Base-by-base conservation (phyloP, 441 rosid genomes). In the Gossypium davidsonii region DNA sequence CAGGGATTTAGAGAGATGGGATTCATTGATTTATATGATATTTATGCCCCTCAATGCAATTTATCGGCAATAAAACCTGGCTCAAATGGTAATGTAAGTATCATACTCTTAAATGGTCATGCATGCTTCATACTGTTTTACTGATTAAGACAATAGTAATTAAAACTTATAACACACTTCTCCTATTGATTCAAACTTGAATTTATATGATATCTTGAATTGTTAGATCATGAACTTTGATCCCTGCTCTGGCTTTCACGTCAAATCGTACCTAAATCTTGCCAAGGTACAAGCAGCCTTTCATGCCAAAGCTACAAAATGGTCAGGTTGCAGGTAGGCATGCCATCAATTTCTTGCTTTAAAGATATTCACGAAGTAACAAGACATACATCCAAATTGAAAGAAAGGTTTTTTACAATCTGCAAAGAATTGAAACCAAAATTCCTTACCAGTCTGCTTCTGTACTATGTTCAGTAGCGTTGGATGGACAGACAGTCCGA, bases 1-100 rank as follows among this genome's bases (percentile, higher is more conserved):
- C 25, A 55, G 7, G 78, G 31, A 4, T 3, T 15, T 0, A 0
- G 0, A 0, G 74, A 78, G 49, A 17, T n/a, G 6, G 73, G 74
- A 8, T 0, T 2, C 11, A 74, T 80, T 3, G 74, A 82, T 10
- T 8, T 26, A 2, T 78, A 74, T 67, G 70, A 76, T 60, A 76
- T 84, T 15, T 82, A 76, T 46, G 75, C 73, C 18, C 84, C 82
- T 3, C 11, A 46, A 6, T 84, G 84, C 76, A 17, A 71, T 52
- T 25, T 2, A 42, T 39, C 66, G 7, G 74, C 39, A 11, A 1
- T 7, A 71, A 57, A 59, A 58, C n/a, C 15, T 15, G 42, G 15
- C 57, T 59, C 42, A 12, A 1, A 37, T 48, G 74, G 37, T 10
- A 44, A 48, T 46, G 74, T 58, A 69, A 69, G 72, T 69, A 9